Percentiles rank a stretch among this genome's conserved stretches.
Evolutionary conservation across 352 stramenopile genomes (phyloP).

Genomic region (Phytophthora agathidicida): DNA sequence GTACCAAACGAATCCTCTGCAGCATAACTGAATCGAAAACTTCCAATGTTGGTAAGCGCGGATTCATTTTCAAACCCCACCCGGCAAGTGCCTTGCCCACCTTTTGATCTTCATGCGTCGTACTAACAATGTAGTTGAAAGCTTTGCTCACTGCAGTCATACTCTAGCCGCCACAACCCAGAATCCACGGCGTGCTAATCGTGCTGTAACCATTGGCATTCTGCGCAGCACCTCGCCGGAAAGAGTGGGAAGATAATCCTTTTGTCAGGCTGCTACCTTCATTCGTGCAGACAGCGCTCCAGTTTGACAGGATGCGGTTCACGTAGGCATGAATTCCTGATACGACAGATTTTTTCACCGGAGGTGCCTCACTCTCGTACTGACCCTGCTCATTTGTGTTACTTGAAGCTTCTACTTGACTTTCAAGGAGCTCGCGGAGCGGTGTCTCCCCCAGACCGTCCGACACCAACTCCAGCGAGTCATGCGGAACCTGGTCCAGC

Average conservation of each 20-base stretch:
- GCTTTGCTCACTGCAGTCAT: slow-evolving; percentile 10
- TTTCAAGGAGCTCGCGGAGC: slow-evolving; percentile 1
- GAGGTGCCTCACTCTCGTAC: neutral
- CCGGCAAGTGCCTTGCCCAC: slow-evolving; percentile 5
- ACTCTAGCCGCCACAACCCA: slow-evolving; percentile 3
- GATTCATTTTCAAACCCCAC: neutral
- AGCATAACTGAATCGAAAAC: neutral
- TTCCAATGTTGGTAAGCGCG: neutral
- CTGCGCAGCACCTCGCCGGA: slow-evolving; percentile 6
- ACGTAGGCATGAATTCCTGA: slow-evolving; percentile 13
- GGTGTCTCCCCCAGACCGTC: neutral
- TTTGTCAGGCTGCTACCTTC: neutral
- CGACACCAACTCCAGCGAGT: neutral
- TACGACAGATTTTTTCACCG: neutral
- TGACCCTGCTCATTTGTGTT: neutral
- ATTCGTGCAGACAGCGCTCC: neutral
- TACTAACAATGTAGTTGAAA: slow-evolving; percentile 21
- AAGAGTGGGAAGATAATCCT: slow-evolving; percentile 1
- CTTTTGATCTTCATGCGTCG: slow-evolving; percentile 13
- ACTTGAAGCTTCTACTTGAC: neutral
- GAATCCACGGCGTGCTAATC: slow-evolving; percentile 14
- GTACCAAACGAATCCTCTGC: neutral
- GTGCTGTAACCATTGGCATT: slow-evolving; percentile 6
- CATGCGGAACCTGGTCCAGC: slow-evolving; percentile 7
- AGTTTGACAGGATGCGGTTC: slow-evolving; percentile 6